Evolutionary conservation across 179 eudicot species (phyloP), one percentile per base, ranked within the genome.

Genomic region (Carnegiea gigantea): DNA sequence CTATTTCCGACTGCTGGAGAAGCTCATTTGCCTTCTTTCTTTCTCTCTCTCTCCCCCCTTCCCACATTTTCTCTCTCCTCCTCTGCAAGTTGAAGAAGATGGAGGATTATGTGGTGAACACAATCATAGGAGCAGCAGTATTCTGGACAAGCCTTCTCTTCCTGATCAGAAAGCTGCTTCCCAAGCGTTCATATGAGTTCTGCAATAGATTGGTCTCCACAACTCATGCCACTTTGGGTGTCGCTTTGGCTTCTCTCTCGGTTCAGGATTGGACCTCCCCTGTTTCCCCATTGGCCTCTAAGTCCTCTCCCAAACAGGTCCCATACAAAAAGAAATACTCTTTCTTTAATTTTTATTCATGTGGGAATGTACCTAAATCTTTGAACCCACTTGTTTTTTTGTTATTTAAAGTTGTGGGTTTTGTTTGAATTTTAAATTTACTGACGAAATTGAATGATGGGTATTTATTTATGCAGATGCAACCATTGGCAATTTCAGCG

Each of bases 211-310:
- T 93, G 1, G 97, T 94, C 43, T 94, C 98, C 1, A 90, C 91
- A 15, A 65, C 81, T 26, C 98, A 94, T 86, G 98, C 97, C 51
- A 38, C 70, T 70, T 76, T 89, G 1, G 95, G 89, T 30, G 97
- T 94, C 1, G 24, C 57, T 65, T 85, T 94, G 70, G 87, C 94
- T 24, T 83, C 83, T 70, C 83, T 86, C 24, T 88, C 97, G 30
- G 88, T 94, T 81, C 86, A 89, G 80, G 92, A 92, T 80, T 94
- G 93, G 97, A 86, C 57, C 1, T 88, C 94, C 84, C 98, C 98
- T 2, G 91, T 89, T 78, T 93, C 91, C 77, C 97, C 97, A 2
- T 20, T 88, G 43, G 94, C 95, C 78, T 93, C 98, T 5, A 78
- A 77, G 17, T 89, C 97, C 73, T 81, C 95, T 72, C 98, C 91